Base-by-base conservation (phyloP, 1,284 basidiomycete species). In the Trichosporon sp. region DNA sequence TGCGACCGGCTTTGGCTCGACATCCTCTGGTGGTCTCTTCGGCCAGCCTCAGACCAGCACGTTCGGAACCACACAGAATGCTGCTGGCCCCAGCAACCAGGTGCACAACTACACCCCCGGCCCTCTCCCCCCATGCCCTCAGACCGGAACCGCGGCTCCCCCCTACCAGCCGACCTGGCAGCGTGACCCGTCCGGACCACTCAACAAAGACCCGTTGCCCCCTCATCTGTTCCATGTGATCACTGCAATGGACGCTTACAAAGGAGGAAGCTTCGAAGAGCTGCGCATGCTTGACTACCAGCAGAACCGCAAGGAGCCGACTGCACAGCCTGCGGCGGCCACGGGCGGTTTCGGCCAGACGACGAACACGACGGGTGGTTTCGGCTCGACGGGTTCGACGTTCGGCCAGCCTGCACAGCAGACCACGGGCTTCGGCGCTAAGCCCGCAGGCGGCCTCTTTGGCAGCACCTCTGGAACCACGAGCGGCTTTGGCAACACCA, bases 301-400 rank as follows among this genome's bases (percentile, higher is more conserved):
- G 74, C 86, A 89, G 76, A 87, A 92, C 76, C 89, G 90, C 65
- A 89, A 89, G 78, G 76, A 79, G 71, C 76, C 80, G 0, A 76
- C 74, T 5, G 63, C 69, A 1, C 70, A 71, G 56, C 72, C 76
- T 0, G 78, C 80, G 0, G 66, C 81, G 43, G 76, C 79, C 66
- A 51, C 73, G 54, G 73, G 73, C 61, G 78, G 77, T 14, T 83
- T 84, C 63, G 83, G 82, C 26, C 82, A 84, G 70, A 75, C 80
- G 5, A 76, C 79, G 87, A 88, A 14, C 10, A 74, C 83, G 32
- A 63, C 59, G 14, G 74, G 83, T 65, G 79, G 86, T 21, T 89
- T 89, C 76, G 87, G 88, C 26, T 26, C 69, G 4, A 68, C 74
- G n/a, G 68, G 66, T 10, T 66, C 63, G 19, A 70, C 68, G 8